A percentile compares a stretch with the other conserved stretches of the same genome.
These are phyloP conservation scores for Cercospora zeina DNA, from an alignment of 2,329 filamentous ascomycete species.

Conservation along the genomic window DNA sequence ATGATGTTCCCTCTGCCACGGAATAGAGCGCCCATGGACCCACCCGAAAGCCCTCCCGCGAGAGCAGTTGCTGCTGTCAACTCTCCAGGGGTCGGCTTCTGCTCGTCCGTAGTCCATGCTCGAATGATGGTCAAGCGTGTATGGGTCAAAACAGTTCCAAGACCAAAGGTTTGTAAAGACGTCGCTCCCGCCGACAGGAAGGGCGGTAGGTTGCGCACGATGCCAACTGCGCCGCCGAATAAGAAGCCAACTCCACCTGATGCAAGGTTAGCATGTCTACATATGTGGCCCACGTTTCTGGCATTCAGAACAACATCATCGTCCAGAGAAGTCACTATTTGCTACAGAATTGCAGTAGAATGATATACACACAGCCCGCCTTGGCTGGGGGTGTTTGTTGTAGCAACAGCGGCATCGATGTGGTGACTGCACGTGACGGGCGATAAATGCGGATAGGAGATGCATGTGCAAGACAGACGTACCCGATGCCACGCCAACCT, in stretches of 20 bases:
- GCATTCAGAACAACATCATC: background rate
- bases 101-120: conserved; percentile 33
- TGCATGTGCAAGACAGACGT: conserved; percentile 22
- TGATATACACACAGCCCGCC: background rate
- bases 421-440: background rate
- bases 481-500: conserved; percentile 40
- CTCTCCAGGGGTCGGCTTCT: conserved; percentile 46
- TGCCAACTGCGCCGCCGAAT: conserved; percentile 49
- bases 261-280: conserved; percentile 10
- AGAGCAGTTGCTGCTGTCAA: conserved; percentile 67
- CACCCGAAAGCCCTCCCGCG: conserved; percentile 67
- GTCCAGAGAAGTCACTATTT: background rate
- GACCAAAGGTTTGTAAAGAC: conserved; percentile 76
- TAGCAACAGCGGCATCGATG: background rate
- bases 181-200: conserved; percentile 69
- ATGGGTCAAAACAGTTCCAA: conserved; percentile 78
- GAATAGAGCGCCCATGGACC: conserved; percentile 56
- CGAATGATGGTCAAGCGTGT: conserved; percentile 44
- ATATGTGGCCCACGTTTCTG: background rate
- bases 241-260: conserved; percentile 66
- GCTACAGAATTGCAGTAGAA: background rate
- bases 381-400: background rate
- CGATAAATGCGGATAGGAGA: conserved; percentile 9
- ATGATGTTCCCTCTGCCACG: conserved; percentile 58
- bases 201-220: conserved; percentile 64